Base-by-base conservation (phyloP, 1,139 yeast genomes). In the Kurtzmaniella quercitrusa region DNA sequence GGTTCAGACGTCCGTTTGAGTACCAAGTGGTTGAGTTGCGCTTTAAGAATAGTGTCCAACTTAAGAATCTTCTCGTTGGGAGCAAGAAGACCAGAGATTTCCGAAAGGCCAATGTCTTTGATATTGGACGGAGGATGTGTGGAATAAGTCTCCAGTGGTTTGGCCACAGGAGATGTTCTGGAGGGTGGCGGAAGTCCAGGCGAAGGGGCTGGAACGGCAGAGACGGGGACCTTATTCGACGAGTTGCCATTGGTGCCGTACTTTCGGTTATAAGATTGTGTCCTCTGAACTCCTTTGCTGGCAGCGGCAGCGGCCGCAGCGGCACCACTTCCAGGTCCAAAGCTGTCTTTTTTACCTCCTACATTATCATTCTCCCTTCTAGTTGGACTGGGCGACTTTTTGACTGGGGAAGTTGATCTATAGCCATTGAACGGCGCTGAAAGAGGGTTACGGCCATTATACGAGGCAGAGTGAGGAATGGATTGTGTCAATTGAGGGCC, bases 51-150 rank as follows among this genome's bases (percentile, higher is more conserved):
- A 10, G 60, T 62, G 48, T 72, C 77, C 56, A 73, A 59, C 48
- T 73, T 73, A 31, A 73, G 55, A 17, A 73, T 71, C 51, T 72
- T 71, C 46, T 73, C 78, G 18, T 63, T 60, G 3, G 65, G 57
- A 2, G 54, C 50, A 23, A 73, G 55, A 15, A 73, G 53, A 2
- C 57, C 55, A 1, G 72, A 62, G 3, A 73, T 56, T 38, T 73
- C 77, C 31, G 56, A 58, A 44, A 72, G 64, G 31, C 55, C 60
- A 27, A 69, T 63, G 21, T 38, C 10, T 27, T 27, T 27, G 14
- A 27, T n/a, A 27, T 27, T 27, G 14, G 31, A 7, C 6, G 31
- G 19, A 25, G 12, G 37, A 15, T 33, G 14, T 36, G 4, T n/a
- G 4, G 12, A 7, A 10, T 29, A 29, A 10, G 31, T 27, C 6